Conservation (phyloP, 192 early-diverging fungal genomes). For the Coemansia javaensis region DNA sequence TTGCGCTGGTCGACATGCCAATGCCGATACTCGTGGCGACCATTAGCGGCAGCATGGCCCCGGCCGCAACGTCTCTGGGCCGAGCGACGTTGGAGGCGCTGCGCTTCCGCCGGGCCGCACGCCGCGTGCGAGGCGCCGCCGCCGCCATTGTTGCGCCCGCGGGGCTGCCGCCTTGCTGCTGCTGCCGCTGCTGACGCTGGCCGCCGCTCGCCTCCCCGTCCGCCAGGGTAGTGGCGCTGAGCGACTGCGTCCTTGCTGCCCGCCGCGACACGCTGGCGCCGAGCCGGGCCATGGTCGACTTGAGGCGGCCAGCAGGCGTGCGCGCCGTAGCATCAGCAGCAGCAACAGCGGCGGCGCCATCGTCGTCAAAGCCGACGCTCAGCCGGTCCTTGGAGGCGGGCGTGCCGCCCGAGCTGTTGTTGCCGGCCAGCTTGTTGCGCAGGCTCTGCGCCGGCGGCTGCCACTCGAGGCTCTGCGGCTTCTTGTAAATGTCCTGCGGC, state of each 20-base stretch:
- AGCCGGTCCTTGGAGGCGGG: not conserved
- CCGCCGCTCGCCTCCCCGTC: not conserved
- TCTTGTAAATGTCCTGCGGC: conserved; percentile 44
- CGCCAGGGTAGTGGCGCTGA: not conserved
- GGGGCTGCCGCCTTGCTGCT: too few relatives aligned
- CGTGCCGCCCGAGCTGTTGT: not conserved
- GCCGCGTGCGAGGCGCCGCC: not conserved
- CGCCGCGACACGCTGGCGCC: conserved; percentile 25
- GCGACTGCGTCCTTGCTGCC: conserved; percentile 7
- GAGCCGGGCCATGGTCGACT: conserved; percentile 25
- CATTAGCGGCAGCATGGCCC: conserved; percentile 49
- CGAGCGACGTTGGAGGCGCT: conserved; percentile 26
- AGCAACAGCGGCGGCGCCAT: not conserved
- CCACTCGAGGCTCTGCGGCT: conserved; percentile 46
- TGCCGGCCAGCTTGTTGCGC: conserved; percentile 35
- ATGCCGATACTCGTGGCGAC: conserved; percentile 48
- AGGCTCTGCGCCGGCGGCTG: conserved; percentile 47
- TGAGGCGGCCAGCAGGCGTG: conserved; percentile 13
- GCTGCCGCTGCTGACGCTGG: not conserved
- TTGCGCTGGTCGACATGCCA: conserved; percentile 48
- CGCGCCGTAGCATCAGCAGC: too few relatives aligned
- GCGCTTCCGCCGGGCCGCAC: conserved; percentile 22
- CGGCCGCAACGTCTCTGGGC: conserved; percentile 29
- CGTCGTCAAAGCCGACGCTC: conserved; percentile 2
- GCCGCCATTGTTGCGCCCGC: not conserved